Evolutionary conservation across 805 yeast species (phyloP).

Genomic region (Lipomyces mesembrius): DNA sequence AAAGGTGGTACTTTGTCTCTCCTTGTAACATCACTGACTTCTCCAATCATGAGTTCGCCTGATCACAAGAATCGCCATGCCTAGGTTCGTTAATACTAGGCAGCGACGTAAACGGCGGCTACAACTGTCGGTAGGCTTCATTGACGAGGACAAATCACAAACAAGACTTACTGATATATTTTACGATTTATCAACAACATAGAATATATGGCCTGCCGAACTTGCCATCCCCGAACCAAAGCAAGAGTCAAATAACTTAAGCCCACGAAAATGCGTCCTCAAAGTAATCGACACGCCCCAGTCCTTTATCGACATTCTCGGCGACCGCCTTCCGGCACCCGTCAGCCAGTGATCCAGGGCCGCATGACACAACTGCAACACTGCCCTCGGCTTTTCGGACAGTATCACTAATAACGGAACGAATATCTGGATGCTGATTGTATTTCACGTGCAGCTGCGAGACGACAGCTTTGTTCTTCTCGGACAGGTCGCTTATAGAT

Average conservation of each 20-base stretch:
- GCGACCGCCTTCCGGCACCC: constrained; percentile 24
- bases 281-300: constrained; percentile 33
- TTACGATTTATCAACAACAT: neutral
- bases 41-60: too few species aligned
- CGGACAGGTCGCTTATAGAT: constrained; percentile 4
- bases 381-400: constrained; percentile 26
- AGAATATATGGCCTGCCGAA: neutral
- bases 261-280: constrained; percentile 37
- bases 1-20: too few species aligned
- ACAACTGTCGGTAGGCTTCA: too few species aligned
- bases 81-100: too few species aligned
- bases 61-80: too few species aligned
- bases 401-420: constrained; percentile 11
- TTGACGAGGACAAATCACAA: neutral
- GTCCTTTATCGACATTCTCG: constrained; percentile 26
- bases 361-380: constrained; percentile 34
- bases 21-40: too few species aligned
- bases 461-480: neutral
- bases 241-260: constrained; percentile 10
- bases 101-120: too few species aligned
- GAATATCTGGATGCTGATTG: constrained; percentile 27
- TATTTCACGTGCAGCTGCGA: neutral
- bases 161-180: too few species aligned
- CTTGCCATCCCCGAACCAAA: neutral
- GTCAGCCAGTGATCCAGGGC: constrained; percentile 31